These are phyloP conservation scores for Microcos paniculata DNA, from an alignment of 345 rosid genomes.

Conservation along the genomic window DNA sequence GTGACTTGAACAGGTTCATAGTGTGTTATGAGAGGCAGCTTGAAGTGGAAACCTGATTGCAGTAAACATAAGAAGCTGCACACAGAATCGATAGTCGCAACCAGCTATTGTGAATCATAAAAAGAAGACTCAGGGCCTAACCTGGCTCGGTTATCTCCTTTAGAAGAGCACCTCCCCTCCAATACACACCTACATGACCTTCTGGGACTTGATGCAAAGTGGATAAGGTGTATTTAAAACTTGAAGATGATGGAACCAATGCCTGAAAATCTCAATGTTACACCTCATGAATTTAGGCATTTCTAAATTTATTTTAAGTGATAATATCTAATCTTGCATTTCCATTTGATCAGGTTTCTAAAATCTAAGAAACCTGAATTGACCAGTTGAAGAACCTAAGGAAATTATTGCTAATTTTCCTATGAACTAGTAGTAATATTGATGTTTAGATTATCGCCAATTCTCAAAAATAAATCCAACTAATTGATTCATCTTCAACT, in stretches of 20 bases:
- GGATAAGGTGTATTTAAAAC: slow-evolving; percentile 34
- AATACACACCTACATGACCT: slow-evolving; percentile 95
- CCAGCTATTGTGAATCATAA: slow-evolving; percentile 2
- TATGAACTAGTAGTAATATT: background rate
- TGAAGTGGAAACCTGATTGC: slow-evolving; percentile 70
- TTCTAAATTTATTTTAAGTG: background rate
- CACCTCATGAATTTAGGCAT: background rate
- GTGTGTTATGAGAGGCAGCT: slow-evolving; percentile 77
- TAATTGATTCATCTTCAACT: background rate
- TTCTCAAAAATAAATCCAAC: slow-evolving; percentile 4
- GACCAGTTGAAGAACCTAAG: background rate
- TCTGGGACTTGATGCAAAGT: slow-evolving; percentile 88
- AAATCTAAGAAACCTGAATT: background rate
- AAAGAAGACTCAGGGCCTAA: slow-evolving; percentile 11
- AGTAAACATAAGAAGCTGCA: slow-evolving; percentile 1
- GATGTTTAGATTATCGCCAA: background rate
- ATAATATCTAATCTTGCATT: background rate
- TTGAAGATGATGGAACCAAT: slow-evolving; percentile 43
- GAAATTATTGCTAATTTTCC: background rate
- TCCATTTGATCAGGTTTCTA: too few species aligned
- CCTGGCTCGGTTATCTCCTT: slow-evolving; percentile 69
- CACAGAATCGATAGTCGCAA: background rate
- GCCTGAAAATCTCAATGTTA: slow-evolving; percentile 38
- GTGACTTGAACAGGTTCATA: slow-evolving; percentile 96
- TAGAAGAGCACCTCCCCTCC: slow-evolving; percentile 93